These are phyloP conservation scores for Halteria grandinella DNA, from an alignment of 73 alveolate genomes.

Conservation along the genomic window DNA sequence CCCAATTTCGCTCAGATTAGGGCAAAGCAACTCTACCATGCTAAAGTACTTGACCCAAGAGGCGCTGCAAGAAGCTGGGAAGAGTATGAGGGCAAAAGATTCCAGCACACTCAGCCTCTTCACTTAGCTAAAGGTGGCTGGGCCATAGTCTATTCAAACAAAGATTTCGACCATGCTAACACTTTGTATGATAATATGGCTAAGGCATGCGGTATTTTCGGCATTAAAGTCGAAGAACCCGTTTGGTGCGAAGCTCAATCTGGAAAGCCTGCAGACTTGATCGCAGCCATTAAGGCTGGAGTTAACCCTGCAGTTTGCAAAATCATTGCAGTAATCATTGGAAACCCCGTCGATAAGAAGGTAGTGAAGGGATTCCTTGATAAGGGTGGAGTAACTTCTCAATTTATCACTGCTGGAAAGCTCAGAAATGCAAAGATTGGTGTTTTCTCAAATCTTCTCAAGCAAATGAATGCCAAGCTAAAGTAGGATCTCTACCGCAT, in stretches of 20 bases:
- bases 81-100: neutral
- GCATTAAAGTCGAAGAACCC: constrained; percentile 45
- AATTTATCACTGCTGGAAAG: constrained; percentile 30
- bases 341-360: neutral
- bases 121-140: neutral
- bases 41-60: constrained; percentile 1
- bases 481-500: constrained; percentile 25
- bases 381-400: constrained; percentile 16
- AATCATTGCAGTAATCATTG: constrained; percentile 16
- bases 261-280: neutral
- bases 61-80: neutral
- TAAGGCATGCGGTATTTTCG: constrained; percentile 35
- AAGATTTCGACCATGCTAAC: constrained; percentile 43
- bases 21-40: constrained; percentile 16
- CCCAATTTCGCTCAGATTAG: constrained; percentile 12
- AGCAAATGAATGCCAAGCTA: constrained; percentile 49
- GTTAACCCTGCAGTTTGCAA: constrained; percentile 4
- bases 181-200: neutral
- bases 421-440: neutral
- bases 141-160: constrained; percentile 29
- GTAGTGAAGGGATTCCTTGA: constrained; percentile 13
- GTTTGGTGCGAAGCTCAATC: constrained; percentile 3
- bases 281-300: neutral
- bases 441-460: constrained; percentile 31
- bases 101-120: constrained; percentile 12